Conservation (phyloP, 495 filamentous ascomycete genomes). For the Pseudoneurospora amorphoporcata region DNA sequence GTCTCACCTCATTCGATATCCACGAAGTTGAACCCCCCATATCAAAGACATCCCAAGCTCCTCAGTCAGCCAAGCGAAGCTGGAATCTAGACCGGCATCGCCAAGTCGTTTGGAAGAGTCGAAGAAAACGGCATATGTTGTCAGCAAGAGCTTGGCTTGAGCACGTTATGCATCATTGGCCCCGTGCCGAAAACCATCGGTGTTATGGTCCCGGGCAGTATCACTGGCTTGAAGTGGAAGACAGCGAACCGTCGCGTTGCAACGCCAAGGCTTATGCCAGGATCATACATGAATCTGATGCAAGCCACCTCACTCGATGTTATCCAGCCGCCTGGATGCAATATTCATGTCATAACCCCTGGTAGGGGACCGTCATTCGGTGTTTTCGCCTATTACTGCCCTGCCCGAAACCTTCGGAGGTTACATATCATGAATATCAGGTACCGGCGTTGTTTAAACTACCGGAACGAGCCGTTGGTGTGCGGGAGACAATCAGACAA, state of each 20-base stretch:
- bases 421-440: neutral
- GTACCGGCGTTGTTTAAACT: neutral
- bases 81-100: neutral
- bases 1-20: neutral
- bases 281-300: neutral
- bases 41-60: neutral
- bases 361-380: neutral
- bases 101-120: neutral
- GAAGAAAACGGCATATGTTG: neutral
- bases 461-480: neutral
- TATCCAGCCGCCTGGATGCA: neutral
- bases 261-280: neutral
- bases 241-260: neutral
- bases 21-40: neutral
- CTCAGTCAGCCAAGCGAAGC: neutral
- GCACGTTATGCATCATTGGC: neutral
- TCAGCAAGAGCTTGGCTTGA: neutral
- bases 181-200: neutral
- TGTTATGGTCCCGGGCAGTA: neutral
- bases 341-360: neutral
- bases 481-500: neutral
- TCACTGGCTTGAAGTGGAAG: neutral
- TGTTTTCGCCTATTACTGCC: neutral
- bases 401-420: neutral
- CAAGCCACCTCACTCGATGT: neutral